Evolutionary conservation across 169 alveolate species (phyloP), one percentile per base, ranked within the genome.

Genomic region (Plasmodium relictum): DNA sequence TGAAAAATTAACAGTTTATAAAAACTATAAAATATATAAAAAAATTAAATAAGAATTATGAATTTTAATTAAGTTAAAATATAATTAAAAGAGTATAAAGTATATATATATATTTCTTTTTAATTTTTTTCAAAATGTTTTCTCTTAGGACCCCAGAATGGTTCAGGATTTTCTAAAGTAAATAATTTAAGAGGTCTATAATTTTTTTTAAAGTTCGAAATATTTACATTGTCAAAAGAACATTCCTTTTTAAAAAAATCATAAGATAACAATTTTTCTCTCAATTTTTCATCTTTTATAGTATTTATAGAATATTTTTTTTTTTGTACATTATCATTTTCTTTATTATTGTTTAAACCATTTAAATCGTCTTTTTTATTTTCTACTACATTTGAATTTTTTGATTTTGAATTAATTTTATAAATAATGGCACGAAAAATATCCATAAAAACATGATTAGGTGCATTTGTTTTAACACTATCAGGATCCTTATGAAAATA

Each of bases 401-500:
- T 69, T 20, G 10, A 70, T 59, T 86, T 86, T 3, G 92, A 86
- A 71, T 86, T 86, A 26, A 86, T 52, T 71, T 86, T 86, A 86
- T 18, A 86, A 58, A 86, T 70, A 42, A 86, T 71, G 20, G 92
- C 76, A 10, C 96, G 88, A 45, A 94, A 73, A n/a, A 97, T 95
- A 74, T 97, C 99, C 98, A 96, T 95, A 76, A 97, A 96, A 26
- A 95, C 96, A 37, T 93, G 63, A 72, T 94, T 78, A 41, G 98
- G 97, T 8, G 98, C 98, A 74, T 96, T 92, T 14, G 98, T 97
- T 90, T 97, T 97, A 54, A 96, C 92, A 54, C 97, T 95, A 74
- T 94, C 95, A 44, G 98, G 98, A 20, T 96, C 97, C 65, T 97
- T 93, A 78, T 97, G 98, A 73, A 97, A 96, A 88, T 97, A 97